Percentiles rank a stretch among this genome's conserved stretches.
phyloP scores from a whole-genome alignment of 495 filamentous ascomycete species.

The Rhypophila decipiens region DNA sequence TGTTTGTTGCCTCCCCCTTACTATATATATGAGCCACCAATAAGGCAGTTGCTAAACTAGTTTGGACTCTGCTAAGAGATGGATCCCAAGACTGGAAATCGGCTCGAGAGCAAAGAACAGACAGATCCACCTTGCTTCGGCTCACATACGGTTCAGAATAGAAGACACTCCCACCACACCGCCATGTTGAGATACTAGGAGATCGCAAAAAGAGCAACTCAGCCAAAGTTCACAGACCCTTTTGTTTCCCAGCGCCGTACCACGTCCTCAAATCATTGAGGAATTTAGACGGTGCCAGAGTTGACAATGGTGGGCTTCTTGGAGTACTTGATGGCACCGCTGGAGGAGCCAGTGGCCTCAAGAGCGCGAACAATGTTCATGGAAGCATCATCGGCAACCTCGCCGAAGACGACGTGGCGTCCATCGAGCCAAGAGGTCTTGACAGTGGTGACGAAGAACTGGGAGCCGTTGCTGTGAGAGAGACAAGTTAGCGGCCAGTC shows the following conservation, averaged over 20 bases:
- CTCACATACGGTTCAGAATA: no score
- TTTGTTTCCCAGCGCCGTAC: neutral
- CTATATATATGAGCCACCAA: no score
- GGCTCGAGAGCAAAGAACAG: no score
- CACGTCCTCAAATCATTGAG: neutral
- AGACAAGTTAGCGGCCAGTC: constrained; percentile 2
- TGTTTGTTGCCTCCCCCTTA: no score
- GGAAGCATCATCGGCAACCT: constrained; percentile 62
- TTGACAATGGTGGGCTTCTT: constrained; percentile 64
- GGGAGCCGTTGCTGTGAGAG: constrained; percentile 58
- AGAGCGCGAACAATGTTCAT: constrained; percentile 62
- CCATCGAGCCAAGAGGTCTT: constrained; percentile 68
- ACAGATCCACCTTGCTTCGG: no score
- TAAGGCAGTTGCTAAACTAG: no score
- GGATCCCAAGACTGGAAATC: no score
- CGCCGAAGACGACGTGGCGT: constrained; percentile 77
- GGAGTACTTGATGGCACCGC: constrained; percentile 54
- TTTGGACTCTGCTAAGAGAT: no score
- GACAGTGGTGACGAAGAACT: constrained; percentile 75
- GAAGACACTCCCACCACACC: no score
- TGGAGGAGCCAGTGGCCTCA: constrained; percentile 61
- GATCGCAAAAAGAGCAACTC: no score
- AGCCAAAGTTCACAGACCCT: no score
- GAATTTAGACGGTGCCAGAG: constrained; percentile 46
- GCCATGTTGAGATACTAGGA: no score